These are phyloP conservation scores for Cordyceps cicadae DNA, from an alignment of 2,329 filamentous ascomycete species.

Conservation along the genomic window DNA sequence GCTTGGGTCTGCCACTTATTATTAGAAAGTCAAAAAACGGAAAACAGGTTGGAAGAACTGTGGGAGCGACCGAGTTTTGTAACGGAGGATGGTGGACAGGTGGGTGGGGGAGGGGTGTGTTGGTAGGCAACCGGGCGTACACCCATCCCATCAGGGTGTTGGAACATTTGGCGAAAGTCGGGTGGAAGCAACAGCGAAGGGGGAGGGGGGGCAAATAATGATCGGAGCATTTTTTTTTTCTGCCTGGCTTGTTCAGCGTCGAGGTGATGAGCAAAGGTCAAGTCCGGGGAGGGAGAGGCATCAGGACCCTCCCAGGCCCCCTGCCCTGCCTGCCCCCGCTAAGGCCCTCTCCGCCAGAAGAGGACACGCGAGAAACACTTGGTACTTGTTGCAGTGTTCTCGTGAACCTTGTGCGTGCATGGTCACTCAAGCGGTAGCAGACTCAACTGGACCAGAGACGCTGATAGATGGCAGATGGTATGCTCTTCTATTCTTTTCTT, in stretches of 20 bases:
- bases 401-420: too few species aligned
- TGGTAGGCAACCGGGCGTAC: neutral
- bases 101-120: neutral
- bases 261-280: neutral
- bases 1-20: neutral
- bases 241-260: neutral
- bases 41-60: neutral
- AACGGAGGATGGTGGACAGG: neutral
- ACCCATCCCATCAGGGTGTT: slow-evolving; percentile 10
- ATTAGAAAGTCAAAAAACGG: slow-evolving; percentile 6
- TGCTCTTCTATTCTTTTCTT: too few species aligned
- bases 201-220: neutral
- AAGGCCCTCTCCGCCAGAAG: neutral
- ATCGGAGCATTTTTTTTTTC: slow-evolving; percentile 11
- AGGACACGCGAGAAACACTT: neutral
- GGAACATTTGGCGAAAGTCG: neutral
- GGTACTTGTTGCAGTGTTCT: too few species aligned
- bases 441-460: too few species aligned
- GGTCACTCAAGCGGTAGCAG: too few species aligned
- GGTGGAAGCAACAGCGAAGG: neutral
- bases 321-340: neutral
- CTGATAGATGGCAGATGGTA: too few species aligned
- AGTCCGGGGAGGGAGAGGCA: slow-evolving; percentile 9
- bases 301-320: neutral
- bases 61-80: slow-evolving; percentile 1